A percentile compares a stretch with the other conserved stretches of the same genome.
Conservation (phyloP, 2,329 filamentous ascomycete species). For the Alternaria viburni region DNA sequence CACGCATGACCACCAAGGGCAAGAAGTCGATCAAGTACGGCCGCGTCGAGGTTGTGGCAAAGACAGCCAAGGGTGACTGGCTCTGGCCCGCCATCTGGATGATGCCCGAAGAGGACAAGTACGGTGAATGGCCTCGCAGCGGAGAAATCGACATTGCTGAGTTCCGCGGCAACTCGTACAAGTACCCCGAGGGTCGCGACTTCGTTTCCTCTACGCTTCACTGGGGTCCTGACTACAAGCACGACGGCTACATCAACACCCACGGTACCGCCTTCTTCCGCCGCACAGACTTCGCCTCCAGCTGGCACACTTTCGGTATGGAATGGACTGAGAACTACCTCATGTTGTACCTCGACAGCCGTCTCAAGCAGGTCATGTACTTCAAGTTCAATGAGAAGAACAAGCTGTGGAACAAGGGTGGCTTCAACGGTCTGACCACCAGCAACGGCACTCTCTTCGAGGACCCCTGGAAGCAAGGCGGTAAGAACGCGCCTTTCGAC, state of each 20-base stretch:
- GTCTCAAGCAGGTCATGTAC: constrained; percentile 79
- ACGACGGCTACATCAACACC: constrained; percentile 31
- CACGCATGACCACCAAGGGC: constrained; percentile 75
- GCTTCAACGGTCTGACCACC: constrained; percentile 65
- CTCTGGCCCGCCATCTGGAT: constrained; percentile 83
- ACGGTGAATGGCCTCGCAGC: constrained; percentile 77
- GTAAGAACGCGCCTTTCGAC: constrained; percentile 74
- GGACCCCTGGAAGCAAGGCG: constrained; percentile 69
- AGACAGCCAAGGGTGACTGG: constrained; percentile 79
- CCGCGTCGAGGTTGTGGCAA: constrained; percentile 77
- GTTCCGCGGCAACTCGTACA: constrained; percentile 76
- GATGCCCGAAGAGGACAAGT: constrained; percentile 68
- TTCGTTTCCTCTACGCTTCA: constrained; percentile 78
- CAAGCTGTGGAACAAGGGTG: constrained; percentile 70
- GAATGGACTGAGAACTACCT: constrained; percentile 82
- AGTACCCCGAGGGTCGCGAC: constrained; percentile 76
- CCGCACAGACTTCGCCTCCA: constrained; percentile 72
- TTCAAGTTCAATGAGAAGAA: constrained; percentile 63
- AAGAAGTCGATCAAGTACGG: constrained; percentile 79
- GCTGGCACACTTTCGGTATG: constrained; percentile 74
- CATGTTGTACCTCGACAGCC: constrained; percentile 81
- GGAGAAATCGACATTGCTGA: constrained; percentile 86
- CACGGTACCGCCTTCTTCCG: constrained; percentile 49
- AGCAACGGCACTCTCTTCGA: constrained; percentile 68
- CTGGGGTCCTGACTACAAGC: constrained; percentile 63